Evolutionary conservation across 2,329 filamentous ascomycete genomes (phyloP).

Genomic region (Exutisphaerella laricina): DNA sequence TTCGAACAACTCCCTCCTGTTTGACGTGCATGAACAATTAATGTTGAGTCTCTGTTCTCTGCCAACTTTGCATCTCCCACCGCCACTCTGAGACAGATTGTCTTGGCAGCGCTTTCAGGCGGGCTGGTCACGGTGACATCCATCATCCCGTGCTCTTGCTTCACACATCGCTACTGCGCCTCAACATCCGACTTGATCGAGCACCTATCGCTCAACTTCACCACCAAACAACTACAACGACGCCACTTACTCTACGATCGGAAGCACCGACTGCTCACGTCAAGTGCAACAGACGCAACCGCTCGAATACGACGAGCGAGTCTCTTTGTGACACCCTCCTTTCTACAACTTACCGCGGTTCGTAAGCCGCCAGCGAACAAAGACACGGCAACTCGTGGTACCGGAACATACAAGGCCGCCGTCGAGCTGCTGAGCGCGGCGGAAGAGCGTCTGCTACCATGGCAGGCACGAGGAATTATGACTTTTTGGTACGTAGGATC

Average conservation of each 20-base stretch:
- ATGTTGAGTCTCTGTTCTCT: not conserved
- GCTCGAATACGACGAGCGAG: not conserved
- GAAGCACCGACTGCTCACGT: too few relatives aligned
- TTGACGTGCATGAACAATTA: too few relatives aligned
- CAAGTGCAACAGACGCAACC: not conserved
- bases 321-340: not conserved
- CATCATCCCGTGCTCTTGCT: slow-evolving; percentile 1
- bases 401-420: not conserved
- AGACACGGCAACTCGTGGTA: not conserved
- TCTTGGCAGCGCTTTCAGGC: not conserved
- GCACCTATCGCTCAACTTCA: not conserved
- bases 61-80: not conserved
- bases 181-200: not conserved
- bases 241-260: too few relatives aligned
- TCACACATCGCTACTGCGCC: not conserved
- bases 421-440: not conserved
- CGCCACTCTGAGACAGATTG: not conserved
- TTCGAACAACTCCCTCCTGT: too few relatives aligned
- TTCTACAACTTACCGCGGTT: not conserved
- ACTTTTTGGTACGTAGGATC: slow-evolving; percentile 73
- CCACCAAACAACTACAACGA: not conserved
- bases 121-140: not conserved
- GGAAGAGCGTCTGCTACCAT: slow-evolving; percentile 46
- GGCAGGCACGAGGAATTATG: slow-evolving; percentile 98
- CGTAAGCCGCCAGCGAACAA: not conserved